phyloP scores from a whole-genome alignment of 768 basidiomycete species.

The Calvatia gigantea region DNA sequence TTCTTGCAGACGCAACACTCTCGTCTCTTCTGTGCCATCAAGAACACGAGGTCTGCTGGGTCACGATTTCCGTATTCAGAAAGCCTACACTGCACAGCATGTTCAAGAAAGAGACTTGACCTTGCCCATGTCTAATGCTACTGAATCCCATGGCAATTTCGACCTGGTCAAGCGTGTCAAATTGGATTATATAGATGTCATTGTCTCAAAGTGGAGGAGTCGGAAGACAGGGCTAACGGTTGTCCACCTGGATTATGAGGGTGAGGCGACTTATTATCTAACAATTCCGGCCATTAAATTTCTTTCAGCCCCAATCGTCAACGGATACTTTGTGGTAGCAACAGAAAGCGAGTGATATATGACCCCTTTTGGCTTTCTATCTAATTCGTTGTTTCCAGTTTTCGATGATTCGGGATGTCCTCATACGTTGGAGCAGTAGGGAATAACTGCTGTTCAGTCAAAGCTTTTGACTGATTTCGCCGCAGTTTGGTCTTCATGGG shows the following conservation, averaged over 20 bases:
- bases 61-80: slow-evolving; percentile 27
- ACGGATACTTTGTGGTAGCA: slow-evolving; percentile 85
- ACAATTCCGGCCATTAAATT: slow-evolving; percentile 16
- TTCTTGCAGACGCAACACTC: slow-evolving; percentile 15
- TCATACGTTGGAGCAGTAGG: slow-evolving; percentile 92
- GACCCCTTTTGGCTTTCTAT: neutral
- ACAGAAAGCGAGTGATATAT: slow-evolving; percentile 68
- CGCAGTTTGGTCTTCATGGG: slow-evolving; percentile 89
- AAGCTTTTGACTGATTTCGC: slow-evolving; percentile 10
- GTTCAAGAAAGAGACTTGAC: slow-evolving; percentile 5
- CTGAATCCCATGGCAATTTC: slow-evolving; percentile 67
- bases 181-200: slow-evolving; percentile 76
- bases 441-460: neutral
- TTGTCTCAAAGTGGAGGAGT: slow-evolving; percentile 86
- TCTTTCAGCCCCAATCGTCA: slow-evolving; percentile 73
- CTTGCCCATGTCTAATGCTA: slow-evolving; percentile 25
- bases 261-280: slow-evolving; percentile 34
- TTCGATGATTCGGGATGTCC: slow-evolving; percentile 95
- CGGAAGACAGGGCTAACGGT: slow-evolving; percentile 83
- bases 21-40: slow-evolving; percentile 16
- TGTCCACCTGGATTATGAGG: slow-evolving; percentile 89
- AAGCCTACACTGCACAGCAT: slow-evolving; percentile 20
- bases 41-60: slow-evolving; percentile 9
- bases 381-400: slow-evolving; percentile 41
- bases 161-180: slow-evolving; percentile 76